Evolutionary conservation across 495 filamentous ascomycete genomes (phyloP), one percentile per base, ranked within the genome.

Genomic region (Daldinia decipiens): DNA sequence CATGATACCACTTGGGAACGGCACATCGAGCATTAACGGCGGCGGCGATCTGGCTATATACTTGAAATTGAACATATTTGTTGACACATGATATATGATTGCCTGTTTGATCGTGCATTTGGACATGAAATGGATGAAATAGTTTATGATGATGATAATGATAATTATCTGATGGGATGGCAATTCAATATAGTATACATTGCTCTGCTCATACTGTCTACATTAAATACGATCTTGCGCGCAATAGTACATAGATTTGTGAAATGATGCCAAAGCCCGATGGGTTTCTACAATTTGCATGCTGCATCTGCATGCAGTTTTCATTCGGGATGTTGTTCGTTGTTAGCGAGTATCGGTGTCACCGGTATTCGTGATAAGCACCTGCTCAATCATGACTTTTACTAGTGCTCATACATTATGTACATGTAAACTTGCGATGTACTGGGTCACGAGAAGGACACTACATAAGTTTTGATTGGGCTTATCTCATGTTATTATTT

Each of bases 1-100:
- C 43, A 63, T 60, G 70, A 76, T 77, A 77, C 75, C 73, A 75
- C 74, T 71, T 65, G 67, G 73, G 73, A 69, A 75, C 55, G 68
- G 70, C 62, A 75, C 62, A 65, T 73, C 19, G 26, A 71, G 71
- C 71, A 74, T 72, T 72, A 53, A 66, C 59, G 72, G 64, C 65
- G 72, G 59, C 65, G 67, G 72, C 72, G 69, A 71, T 72, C 60
- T 63, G 72, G 68, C 68, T 65, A 68, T 65, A 67, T 65, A 58
- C 38, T 70, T 68, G 55, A 62, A 73, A 62, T 70, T 73, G 66
- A 73, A 63, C 58, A 55, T 70, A 70, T 62, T 52, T 45, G 31
- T 50, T 61, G 50, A 62, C 40, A 12, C 51, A 50, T 58, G 50
- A 62, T 39, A 12, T 56, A 50, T 58, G 62, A 40, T 59, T 65